Conservation (phyloP, 768 basidiomycete genomes). For the Suillus hirtellus region DNA sequence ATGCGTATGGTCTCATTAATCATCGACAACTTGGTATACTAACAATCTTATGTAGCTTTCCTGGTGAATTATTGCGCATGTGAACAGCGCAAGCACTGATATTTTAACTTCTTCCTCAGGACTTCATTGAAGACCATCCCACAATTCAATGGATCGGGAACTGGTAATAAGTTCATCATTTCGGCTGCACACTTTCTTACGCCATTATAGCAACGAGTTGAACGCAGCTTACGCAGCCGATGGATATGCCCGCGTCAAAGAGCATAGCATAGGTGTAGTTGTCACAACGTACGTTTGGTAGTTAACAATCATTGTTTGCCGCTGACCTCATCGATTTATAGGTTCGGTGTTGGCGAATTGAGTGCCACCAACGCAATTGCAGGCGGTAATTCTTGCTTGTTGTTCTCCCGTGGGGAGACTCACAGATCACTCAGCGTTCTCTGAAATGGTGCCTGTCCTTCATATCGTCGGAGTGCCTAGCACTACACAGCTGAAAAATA, state of each 20-base stretch:
- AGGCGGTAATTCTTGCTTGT: conserved; percentile 45
- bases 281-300: conserved; percentile 66
- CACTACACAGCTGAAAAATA: conserved; percentile 66
- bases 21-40: not conserved
- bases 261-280: conserved; percentile 67
- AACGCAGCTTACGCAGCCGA: conserved; percentile 92
- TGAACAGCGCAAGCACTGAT: not conserved
- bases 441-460: conserved; percentile 88
- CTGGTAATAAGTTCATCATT: conserved; percentile 45
- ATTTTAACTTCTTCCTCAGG: conserved; percentile 40
- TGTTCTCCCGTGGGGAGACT: not conserved
- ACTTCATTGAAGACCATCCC: conserved; percentile 79
- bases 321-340: conserved; percentile 24
- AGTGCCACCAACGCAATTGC: conserved; percentile 86
- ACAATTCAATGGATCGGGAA: conserved; percentile 86
- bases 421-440: conserved; percentile 50
- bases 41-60: conserved; percentile 22
- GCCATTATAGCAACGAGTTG: conserved; percentile 64
- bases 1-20: conserved; percentile 41
- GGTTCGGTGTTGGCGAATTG: conserved; percentile 93
- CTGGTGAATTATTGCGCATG: conserved; percentile 21
- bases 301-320: not conserved
- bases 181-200: conserved; percentile 6
- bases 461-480: conserved; percentile 86
- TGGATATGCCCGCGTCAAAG: conserved; percentile 89